Evolutionary conservation across 2,329 filamentous ascomycete genomes (phyloP), one percentile per base, ranked within the genome.

Genomic region (Fusarium floridanum): DNA sequence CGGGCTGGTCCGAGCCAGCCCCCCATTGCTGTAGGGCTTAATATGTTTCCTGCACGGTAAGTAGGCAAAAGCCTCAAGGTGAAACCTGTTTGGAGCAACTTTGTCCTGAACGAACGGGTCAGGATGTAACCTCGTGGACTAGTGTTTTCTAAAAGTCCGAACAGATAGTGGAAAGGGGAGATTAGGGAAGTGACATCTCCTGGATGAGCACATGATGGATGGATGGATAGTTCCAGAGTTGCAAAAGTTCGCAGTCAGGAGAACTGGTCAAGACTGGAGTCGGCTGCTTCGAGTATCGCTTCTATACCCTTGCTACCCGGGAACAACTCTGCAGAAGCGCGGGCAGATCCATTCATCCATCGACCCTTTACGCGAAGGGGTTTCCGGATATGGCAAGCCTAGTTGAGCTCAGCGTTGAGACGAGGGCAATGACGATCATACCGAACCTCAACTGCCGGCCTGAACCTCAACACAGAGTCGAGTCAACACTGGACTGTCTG

Each of bases 221-320:
- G 41, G 41, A 62, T 66, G 32, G 32, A 34, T 6, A 36, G 66
- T 68, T 66, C 61, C 63, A 39, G 20, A 14, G 17, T 17, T 56
- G 63, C 41, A 60, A 50, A 67, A 41, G 24, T 61, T 27, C 60
- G 43, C 56, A 29, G 22, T 59, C 59, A 43, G 34, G 64, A 63
- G 61, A 68, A 64, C 37, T 29, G 48, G 39, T 36, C 36, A 39
- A 70, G 45, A 59, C 36, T 41, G 17, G n/a, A 32, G n/a, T 36
- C 12, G 24, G 24, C 20, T 61, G 64, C 65, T 64, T 72, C 61
- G 48, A 69, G 43, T 65, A 72, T 72, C 64, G 57, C 66, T 71
- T 57, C 36, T 32, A 41, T 53, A 36, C 39, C 37, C 32, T 66
- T 61, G 32, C 55, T 56, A 36, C 37, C 37, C 37, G 60, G 66